A percentile compares a stretch with the other conserved stretches of the same genome.
Conservation (phyloP, 257 asterid species). For the Nicotiana sylvestris region DNA sequence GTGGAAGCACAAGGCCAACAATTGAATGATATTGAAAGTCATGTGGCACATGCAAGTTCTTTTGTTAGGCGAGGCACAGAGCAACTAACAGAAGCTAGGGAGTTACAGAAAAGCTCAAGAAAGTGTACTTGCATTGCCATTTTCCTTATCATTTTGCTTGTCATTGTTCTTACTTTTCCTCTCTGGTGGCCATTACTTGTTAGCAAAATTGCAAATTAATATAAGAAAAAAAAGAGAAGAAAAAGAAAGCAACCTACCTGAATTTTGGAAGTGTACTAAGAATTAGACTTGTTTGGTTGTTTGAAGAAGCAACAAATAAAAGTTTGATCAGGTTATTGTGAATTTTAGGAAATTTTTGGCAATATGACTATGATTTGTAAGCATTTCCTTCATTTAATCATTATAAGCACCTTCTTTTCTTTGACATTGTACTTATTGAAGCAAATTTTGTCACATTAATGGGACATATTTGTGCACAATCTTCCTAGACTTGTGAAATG, state of each 20-base stretch:
- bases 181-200: conserved; percentile 27
- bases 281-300: background rate
- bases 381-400: background rate
- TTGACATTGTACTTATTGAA: background rate
- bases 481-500: background rate
- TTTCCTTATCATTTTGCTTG: conserved; percentile 19
- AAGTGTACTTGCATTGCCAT: conserved; percentile 36
- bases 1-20: conserved; percentile 48
- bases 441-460: background rate
- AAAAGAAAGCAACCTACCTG: background rate
- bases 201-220: background rate
- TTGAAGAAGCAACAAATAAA: background rate
- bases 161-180: conserved; percentile 29
- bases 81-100: conserved; percentile 34
- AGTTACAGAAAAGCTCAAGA: conserved; percentile 30
- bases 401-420: background rate
- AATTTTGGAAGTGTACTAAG: background rate
- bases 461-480: background rate
- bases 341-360: background rate
- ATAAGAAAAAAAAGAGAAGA: background rate
- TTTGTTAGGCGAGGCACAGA: conserved; percentile 37
- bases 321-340: background rate
- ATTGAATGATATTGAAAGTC: conserved; percentile 37
- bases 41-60: conserved; percentile 41
- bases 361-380: conserved; percentile 1